Evolutionary conservation across 495 filamentous ascomycete genomes (phyloP).

Genomic region (Aspergillus asperescens): DNA sequence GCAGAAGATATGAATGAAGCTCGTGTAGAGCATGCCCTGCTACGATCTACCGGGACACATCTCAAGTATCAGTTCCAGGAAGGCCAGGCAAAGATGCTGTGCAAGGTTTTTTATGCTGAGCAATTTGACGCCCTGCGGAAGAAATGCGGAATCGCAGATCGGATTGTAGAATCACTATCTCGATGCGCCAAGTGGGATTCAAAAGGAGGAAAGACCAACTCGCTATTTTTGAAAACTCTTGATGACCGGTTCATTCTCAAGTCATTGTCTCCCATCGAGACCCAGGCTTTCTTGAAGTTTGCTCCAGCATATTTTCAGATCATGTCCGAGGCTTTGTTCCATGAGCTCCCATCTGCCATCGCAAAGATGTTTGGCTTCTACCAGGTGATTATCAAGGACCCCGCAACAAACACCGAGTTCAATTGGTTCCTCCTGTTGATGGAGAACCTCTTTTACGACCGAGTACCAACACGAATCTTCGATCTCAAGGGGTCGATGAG

Average conservation of each 20-base stretch:
- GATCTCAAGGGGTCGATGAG: slow-evolving; percentile 98
- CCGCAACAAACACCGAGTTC: slow-evolving; percentile 84
- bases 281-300: slow-evolving; percentile 87
- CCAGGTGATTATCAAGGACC: slow-evolving; percentile 94
- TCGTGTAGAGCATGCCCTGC: slow-evolving; percentile 64
- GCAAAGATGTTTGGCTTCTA: slow-evolving; percentile 99
- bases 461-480: slow-evolving; percentile 85
- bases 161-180: slow-evolving; percentile 91
- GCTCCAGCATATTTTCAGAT: slow-evolving; percentile 96
- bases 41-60: slow-evolving; percentile 81
- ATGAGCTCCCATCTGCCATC: slow-evolving; percentile 93
- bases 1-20: slow-evolving; percentile 47
- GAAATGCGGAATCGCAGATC: slow-evolving; percentile 87
- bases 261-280: slow-evolving; percentile 83
- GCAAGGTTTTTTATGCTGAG: slow-evolving; percentile 97
- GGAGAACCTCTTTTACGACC: slow-evolving; percentile 99
- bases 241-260: slow-evolving; percentile 93
- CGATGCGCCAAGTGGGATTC: slow-evolving; percentile 97
- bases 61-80: slow-evolving; percentile 91
- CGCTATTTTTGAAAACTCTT: slow-evolving; percentile 94
- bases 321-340: slow-evolving; percentile 93
- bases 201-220: slow-evolving; percentile 96
- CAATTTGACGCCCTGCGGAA: slow-evolving; percentile 93
- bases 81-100: slow-evolving; percentile 86
- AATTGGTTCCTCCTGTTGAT: slow-evolving; percentile 92